Conservation (phyloP, 768 basidiomycete genomes). For the Leccinum subtestaceum region DNA sequence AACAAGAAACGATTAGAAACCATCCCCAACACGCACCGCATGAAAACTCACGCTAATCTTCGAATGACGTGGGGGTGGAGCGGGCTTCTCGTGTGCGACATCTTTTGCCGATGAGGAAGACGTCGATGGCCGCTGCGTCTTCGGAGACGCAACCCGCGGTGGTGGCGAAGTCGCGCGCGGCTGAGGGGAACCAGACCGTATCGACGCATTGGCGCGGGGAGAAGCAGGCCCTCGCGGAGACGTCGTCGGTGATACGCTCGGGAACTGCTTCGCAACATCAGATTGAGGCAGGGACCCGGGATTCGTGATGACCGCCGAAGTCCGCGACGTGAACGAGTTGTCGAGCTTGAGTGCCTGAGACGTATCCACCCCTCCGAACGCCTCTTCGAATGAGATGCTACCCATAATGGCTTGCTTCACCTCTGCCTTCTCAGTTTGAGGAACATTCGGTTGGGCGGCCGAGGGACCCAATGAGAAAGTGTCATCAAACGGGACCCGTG, state of each 20-base stretch:
- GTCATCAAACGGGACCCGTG: conserved; percentile 44
- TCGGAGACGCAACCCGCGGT: conserved; percentile 53
- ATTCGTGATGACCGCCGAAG: conserved; percentile 31
- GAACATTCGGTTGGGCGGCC: conserved; percentile 2
- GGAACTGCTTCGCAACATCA: conserved; percentile 32
- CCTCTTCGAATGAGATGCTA: conserved; percentile 51
- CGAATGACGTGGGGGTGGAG: conserved; percentile 55
- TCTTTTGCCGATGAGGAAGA: conserved; percentile 57
- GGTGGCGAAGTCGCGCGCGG: conserved; percentile 45
- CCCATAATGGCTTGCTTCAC: conserved; percentile 9
- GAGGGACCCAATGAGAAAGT: conserved; percentile 38
- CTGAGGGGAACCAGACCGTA: conserved; percentile 41
- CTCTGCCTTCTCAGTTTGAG: conserved; percentile 17
- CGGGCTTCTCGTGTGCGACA: conserved; percentile 50
- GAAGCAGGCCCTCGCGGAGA: conserved; percentile 38
- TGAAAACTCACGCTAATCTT: conserved; percentile 68
- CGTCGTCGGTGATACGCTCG: conserved; percentile 38
- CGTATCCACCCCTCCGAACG: conserved; percentile 47
- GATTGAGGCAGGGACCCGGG: conserved; percentile 18
- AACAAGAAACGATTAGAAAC: conserved; percentile 11
- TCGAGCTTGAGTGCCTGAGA: conserved; percentile 41
- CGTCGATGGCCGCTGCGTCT: conserved; percentile 53
- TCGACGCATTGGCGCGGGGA: conserved; percentile 27
- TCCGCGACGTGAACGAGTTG: conserved; percentile 34
- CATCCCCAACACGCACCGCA: not conserved